These are phyloP conservation scores for Peronospora destructor DNA, from an alignment of 352 stramenopile species.

Conservation along the genomic window DNA sequence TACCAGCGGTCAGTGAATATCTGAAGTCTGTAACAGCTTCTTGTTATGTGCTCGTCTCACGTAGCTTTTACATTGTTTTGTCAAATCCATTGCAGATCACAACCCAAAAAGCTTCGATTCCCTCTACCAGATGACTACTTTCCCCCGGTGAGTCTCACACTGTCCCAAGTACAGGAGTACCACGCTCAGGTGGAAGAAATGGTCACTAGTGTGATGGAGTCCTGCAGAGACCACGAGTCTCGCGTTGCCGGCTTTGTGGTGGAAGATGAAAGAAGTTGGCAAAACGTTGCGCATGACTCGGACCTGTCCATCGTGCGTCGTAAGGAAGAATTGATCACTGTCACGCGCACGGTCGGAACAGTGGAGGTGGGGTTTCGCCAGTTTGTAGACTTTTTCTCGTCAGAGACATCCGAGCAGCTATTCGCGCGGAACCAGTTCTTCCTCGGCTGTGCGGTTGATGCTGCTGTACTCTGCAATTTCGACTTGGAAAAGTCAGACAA, in stretches of 20 bases:
- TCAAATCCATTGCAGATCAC: conserved; percentile 13
- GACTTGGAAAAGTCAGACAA: conserved; percentile 34
- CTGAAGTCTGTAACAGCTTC: conserved; percentile 26
- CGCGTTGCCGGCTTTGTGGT: conserved; percentile 19
- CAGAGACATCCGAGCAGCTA: conserved; percentile 48
- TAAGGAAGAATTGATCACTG: conserved; percentile 17
- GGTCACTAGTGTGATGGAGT: conserved; percentile 21
- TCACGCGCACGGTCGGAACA: conserved; percentile 50
- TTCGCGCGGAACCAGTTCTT: conserved; percentile 71
- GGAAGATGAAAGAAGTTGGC: conserved; percentile 25
- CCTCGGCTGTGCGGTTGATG: conserved; percentile 56
- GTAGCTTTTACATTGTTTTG: not conserved
- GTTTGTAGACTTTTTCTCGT: conserved; percentile 65
- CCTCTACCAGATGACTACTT: conserved; percentile 42
- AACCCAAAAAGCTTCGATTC: conserved; percentile 29
- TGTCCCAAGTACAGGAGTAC: conserved; percentile 30
- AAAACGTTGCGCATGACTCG: conserved; percentile 23
- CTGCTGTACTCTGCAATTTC: conserved; percentile 59
- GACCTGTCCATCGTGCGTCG: conserved; percentile 29
- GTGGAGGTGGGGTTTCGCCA: conserved; percentile 47
- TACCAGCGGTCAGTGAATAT: not conserved
- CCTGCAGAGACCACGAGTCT: conserved; percentile 30
- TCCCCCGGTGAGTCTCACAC: conserved; percentile 22
- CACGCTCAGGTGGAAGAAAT: conserved; percentile 20
- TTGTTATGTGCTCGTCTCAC: not conserved